Conservation (phyloP, 345 rosid species). For the Populus alba region DNA sequence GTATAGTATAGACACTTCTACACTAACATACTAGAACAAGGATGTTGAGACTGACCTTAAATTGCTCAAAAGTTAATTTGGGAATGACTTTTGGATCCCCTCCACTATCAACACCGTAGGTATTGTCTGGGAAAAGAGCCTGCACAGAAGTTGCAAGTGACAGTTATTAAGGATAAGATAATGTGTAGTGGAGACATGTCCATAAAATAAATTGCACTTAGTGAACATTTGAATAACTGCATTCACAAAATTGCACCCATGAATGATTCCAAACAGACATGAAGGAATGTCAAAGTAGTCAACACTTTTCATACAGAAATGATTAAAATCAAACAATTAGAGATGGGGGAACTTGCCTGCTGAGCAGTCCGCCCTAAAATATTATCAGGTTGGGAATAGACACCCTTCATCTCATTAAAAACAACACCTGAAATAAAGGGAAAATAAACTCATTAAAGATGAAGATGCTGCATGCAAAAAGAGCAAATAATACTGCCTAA, state of each 20-base stretch:
- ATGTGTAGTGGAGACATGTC: background rate
- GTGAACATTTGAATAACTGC: background rate
- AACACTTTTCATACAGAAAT: background rate
- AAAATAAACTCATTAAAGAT: background rate
- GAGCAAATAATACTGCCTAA: background rate
- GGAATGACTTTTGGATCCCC: slow-evolving; percentile 94
- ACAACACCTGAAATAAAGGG: slow-evolving; percentile 73
- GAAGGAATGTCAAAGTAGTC: background rate
- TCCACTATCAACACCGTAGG: slow-evolving; percentile 98
- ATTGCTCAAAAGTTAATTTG: slow-evolving; percentile 79
- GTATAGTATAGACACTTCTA: background rate
- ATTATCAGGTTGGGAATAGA: slow-evolving; percentile 97
- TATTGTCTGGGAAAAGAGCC: slow-evolving; percentile 89
- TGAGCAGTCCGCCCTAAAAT: slow-evolving; percentile 74
- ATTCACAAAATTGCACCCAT: background rate
- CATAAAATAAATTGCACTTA: background rate
- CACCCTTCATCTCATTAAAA: slow-evolving; percentile 98
- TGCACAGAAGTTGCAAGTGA: slow-evolving; percentile 28
- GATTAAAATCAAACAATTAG: background rate
- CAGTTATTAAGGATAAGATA: slow-evolving; percentile 18
- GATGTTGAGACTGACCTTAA: slow-evolving; percentile 49
- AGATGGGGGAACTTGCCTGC: slow-evolving; percentile 50
- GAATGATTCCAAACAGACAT: background rate
- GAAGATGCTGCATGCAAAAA: background rate
- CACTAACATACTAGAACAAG: background rate